These are phyloP conservation scores for Patellifolia procumbens DNA, from an alignment of 179 eudicot genomes.

Conservation along the genomic window DNA sequence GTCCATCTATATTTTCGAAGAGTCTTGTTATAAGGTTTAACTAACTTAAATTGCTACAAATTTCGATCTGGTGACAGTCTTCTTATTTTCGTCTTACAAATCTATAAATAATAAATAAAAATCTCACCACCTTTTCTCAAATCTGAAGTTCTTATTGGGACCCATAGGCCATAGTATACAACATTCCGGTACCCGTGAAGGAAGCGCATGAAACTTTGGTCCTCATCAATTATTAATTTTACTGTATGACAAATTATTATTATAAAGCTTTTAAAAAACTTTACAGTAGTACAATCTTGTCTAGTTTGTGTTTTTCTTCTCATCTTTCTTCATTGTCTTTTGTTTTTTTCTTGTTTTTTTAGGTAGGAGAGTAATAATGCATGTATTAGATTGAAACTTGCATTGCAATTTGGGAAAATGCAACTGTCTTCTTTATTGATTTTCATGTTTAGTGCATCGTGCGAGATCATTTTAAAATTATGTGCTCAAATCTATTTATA, in stretches of 20 bases:
- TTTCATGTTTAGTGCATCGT: not conserved
- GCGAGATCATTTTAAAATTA: not conserved
- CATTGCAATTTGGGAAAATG: not conserved
- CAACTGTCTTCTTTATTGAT: not conserved
- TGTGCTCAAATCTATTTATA: too few species aligned
- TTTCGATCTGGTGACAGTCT: too few species aligned
- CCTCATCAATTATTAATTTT: not conserved
- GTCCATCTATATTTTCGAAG: too few species aligned
- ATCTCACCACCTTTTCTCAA: too few species aligned
- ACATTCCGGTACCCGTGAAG: constrained; percentile 17
- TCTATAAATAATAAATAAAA: too few species aligned
- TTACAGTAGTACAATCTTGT: not conserved
- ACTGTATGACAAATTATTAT: too few species aligned
- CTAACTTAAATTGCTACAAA: too few species aligned
- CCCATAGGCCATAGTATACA: not conserved
- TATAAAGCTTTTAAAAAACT: not conserved
- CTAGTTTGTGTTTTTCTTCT: not conserved
- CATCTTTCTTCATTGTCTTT: not conserved
- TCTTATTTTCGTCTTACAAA: too few species aligned
- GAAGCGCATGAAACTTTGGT: constrained; percentile 1
- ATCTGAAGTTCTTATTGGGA: not conserved
- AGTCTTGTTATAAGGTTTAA: too few species aligned
- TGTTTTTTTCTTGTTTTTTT: not conserved
- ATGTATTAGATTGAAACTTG: not conserved
- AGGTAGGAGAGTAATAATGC: not conserved